These are phyloP conservation scores for Coemansia sp. DNA, from an alignment of 192 early-diverging fungal genomes.

Conservation along the genomic window DNA sequence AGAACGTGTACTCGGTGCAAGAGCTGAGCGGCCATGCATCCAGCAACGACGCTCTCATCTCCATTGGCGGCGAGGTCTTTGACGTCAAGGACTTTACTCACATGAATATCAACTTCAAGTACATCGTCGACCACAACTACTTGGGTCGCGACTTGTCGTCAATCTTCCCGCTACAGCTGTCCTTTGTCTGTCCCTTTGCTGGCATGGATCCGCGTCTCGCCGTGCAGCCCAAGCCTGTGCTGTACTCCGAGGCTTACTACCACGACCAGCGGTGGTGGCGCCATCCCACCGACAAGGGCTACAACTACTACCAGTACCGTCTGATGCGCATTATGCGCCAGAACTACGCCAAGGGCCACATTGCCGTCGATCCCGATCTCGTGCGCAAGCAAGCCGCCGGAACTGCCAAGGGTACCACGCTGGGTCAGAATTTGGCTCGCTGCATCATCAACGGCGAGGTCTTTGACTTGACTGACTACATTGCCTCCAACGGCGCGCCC, in stretches of 20 bases:
- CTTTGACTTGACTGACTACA: conserved; percentile 75
- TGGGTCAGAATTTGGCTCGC: conserved; percentile 52
- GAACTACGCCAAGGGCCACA: conserved; percentile 68
- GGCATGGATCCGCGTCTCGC: conserved; percentile 61
- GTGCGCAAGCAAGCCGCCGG: conserved; percentile 61
- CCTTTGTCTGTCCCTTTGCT: conserved; percentile 62
- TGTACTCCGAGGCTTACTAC: conserved; percentile 65
- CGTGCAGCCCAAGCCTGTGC: conserved; percentile 55
- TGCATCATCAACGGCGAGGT: conserved; percentile 73
- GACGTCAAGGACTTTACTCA: conserved; percentile 69
- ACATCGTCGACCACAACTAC: conserved; percentile 60
- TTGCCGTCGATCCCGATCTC: conserved; percentile 64
- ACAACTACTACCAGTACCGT: conserved; percentile 73
- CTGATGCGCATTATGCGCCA: conserved; percentile 65
- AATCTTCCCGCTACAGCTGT: conserved; percentile 73
- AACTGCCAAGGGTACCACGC: conserved; percentile 37
- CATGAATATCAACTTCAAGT: conserved; percentile 58
- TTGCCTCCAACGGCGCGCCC: conserved; percentile 52
- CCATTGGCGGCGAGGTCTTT: conserved; percentile 86
- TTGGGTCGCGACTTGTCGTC: conserved; percentile 67
- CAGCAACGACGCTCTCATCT: conserved; percentile 63
- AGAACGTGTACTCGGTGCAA: conserved; percentile 70
- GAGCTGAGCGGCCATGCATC: conserved; percentile 66
- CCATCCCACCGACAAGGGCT: conserved; percentile 61
- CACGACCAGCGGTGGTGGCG: conserved; percentile 75